Base-by-base conservation (phyloP, 192 early-diverging fungal species). In the Backusella macrospora region DNA sequence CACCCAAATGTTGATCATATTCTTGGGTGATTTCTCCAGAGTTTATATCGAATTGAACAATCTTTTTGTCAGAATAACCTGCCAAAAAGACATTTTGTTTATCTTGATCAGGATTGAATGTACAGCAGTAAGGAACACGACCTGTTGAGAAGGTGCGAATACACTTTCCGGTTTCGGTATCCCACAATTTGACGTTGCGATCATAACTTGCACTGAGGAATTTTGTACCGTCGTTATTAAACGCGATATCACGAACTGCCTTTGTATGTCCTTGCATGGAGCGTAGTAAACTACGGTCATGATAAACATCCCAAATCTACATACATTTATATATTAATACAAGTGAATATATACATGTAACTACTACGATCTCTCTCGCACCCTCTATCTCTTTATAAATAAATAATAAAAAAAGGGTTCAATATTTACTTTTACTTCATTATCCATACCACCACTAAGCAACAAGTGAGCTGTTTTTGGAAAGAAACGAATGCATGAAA, bases 1-100 rank as follows among this genome's bases (percentile, higher is more conserved):
- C 91, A 43, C 96, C 97, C 78, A 96, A 78, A 86, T 99, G 98
- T 81, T 98, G 97, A 75, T 98, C 92, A 80, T 99, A 99, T 76
- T 97, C 94, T 80, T 98, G 97, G 10, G 89, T 91, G 6, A 97
- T 85, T 65, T 94, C 92, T 23, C 92, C 92, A 15, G 93, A 82
- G 59, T 93, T 88, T 15, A 82, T 86, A 81, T 98, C 97, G 80
- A 94, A 98, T 76, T 96, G 91, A 21, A 88, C 85, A 39, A 99
- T 94, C 82, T 96, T 96, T 74, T 95, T 95, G 82, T 98, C 96
- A 8, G 92, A 86, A 80, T 92, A 96, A 42, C 98, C 98, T 10
- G 94, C 92, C 75, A 99, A 81, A 75, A 99, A 94, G 15, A 95
- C 68, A 72, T 98, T 85, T 48, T 96, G 92, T 69, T 98, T 92